These are phyloP conservation scores for Trichoderma atroviride DNA, from an alignment of 2,329 filamentous ascomycete species.

Conservation along the genomic window DNA sequence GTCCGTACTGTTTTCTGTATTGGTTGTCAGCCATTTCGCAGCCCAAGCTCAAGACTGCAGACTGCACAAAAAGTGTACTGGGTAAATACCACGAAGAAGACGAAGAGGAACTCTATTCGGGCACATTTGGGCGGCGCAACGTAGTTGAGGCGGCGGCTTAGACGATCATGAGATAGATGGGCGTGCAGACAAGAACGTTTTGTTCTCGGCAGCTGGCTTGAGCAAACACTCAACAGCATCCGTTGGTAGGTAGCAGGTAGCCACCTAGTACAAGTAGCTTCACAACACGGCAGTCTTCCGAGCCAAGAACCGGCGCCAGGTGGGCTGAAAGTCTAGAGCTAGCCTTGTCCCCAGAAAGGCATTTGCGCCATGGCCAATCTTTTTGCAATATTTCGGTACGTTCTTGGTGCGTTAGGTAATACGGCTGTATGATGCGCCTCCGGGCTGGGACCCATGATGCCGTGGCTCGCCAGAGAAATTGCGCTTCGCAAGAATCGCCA, in stretches of 20 bases:
- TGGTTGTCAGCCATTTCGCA: conserved; percentile 3
- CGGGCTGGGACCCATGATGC: neutral
- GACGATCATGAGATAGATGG: neutral
- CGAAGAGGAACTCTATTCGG: conserved; percentile 5
- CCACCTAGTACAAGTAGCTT: neutral
- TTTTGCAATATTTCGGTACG: neutral
- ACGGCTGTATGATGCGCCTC: neutral
- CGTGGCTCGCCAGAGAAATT: conserved; percentile 6
- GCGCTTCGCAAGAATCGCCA: conserved; percentile 4
- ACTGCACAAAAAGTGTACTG: neutral
- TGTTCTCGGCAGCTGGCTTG: neutral
- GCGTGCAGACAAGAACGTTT: neutral
- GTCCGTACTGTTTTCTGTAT: conserved; percentile 14
- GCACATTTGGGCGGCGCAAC: neutral
- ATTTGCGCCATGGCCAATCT: neutral
- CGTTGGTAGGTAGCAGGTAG: neutral
- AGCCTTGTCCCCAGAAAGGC: neutral
- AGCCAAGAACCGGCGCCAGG: neutral
- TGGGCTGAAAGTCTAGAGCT: neutral
- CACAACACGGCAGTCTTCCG: conserved; percentile 7
- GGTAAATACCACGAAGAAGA: neutral
- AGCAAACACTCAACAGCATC: neutral
- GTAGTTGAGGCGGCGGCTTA: conserved; percentile 8
- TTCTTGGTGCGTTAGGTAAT: neutral
- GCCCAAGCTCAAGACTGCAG: neutral